Evolutionary conservation across 2,329 filamentous ascomycete genomes (phyloP), one percentile per base, ranked within the genome.

Genomic region (Fusarium euwallaceae): DNA sequence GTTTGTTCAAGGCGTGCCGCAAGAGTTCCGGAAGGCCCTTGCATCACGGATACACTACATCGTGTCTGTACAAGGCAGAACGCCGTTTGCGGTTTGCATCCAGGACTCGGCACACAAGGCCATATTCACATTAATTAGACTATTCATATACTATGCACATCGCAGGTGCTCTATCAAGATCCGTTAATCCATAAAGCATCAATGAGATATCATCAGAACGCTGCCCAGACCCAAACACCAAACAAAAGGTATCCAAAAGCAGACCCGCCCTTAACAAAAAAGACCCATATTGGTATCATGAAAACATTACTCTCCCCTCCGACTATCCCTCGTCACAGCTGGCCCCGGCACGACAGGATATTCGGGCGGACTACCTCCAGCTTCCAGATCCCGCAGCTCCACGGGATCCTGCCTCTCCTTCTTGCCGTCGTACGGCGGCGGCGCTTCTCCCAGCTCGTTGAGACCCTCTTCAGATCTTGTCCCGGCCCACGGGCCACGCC

Each of bases 371-470:
- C 71, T 73, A 3, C 66, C 63, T 29, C 71, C 78, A 53, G 72
- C 72, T 66, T 81, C 81, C 17, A 80, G 48, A 45, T 81, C 78
- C 24, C 72, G 75, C 53, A 76, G n/a, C 69, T 80, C 78, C 41
- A 68, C 65, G 9, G 74, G 59, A 55, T 71, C 65, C 24, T 73
- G 69, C 27, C 53, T 66, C 32, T 78, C 71, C 72, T 81, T 80
- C 75, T 82, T 82, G 8, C 78, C 77, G 45, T 83, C 84, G 79
- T 93, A 93, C 0, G 91, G 90, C 58, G 91, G 91, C 60, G 91
- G 91, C 11, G 91, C 89, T 79, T 92, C 90, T 32, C 91, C 91
- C 51, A 87, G 81, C 82, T 92, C 91, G 78, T 93, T 87, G 66
- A 92, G 80, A 0, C 91, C 91, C 72, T 93, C 91, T 55, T 87